Evolutionary conservation across 495 filamentous ascomycete species (phyloP).

Genomic region (Paragyromitra xinjiangensis): DNA sequence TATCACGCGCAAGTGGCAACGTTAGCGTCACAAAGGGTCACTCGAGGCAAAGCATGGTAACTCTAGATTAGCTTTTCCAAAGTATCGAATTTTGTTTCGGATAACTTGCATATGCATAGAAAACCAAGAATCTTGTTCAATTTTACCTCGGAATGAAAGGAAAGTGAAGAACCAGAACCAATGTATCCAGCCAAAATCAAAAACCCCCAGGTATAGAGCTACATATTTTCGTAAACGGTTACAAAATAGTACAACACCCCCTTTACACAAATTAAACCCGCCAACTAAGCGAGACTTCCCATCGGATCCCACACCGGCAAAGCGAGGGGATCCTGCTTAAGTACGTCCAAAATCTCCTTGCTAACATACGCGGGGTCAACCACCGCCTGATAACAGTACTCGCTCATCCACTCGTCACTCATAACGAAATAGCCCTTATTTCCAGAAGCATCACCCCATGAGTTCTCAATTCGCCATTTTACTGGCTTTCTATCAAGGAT

Average conservation of each 20-base stretch:
- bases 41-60: not conserved
- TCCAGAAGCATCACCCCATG: constrained; percentile 74
- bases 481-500: constrained; percentile 70
- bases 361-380: constrained; percentile 75
- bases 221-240: not conserved
- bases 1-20: constrained; percentile 18
- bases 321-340: constrained; percentile 73
- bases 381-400: constrained; percentile 89
- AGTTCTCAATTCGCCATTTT: constrained; percentile 86
- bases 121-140: not conserved
- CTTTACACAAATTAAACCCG: not conserved
- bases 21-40: constrained; percentile 34
- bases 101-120: not conserved
- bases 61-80: not conserved
- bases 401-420: constrained; percentile 85
- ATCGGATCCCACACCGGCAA: constrained; percentile 88
- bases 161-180: not conserved
- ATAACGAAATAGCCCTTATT: constrained; percentile 85
- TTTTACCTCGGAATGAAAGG: not conserved
- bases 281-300: constrained; percentile 75
- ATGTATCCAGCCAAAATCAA: not conserved
- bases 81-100: not conserved
- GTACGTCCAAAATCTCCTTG: constrained; percentile 71
- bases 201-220: constrained; percentile 2
- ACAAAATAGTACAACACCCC: not conserved